phyloP scores from a whole-genome alignment of 208 protist species.

The Leptomonas seymouri region DNA sequence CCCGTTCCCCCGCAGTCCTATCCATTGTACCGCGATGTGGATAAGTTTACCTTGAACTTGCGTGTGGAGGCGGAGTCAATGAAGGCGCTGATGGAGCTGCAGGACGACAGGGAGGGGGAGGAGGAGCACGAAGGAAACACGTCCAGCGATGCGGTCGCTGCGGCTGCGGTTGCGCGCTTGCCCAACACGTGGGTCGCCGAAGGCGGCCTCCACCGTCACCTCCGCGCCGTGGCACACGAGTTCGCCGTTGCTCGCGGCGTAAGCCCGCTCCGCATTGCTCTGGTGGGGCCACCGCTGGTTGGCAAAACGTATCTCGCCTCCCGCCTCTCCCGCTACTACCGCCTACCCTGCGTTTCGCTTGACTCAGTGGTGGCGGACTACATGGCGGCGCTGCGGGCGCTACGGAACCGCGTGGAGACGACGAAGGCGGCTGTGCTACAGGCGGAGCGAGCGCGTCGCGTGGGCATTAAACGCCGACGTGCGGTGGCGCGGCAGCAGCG shows the following conservation, averaged over 20 bases:
- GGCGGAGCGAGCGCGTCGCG: slow-evolving; percentile 47
- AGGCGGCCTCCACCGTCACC: slow-evolving; percentile 75
- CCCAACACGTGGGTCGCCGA: slow-evolving; percentile 73
- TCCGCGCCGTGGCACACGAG: slow-evolving; percentile 71
- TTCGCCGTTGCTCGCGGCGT: slow-evolving; percentile 73
- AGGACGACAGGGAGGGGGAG: slow-evolving; percentile 49
- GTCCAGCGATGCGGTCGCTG: not conserved
- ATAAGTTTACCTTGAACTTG: slow-evolving; percentile 89
- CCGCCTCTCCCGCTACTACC: slow-evolving; percentile 76
- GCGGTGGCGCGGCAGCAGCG: slow-evolving; percentile 39
- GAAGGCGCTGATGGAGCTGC: slow-evolving; percentile 64
- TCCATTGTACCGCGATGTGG: slow-evolving; percentile 79
- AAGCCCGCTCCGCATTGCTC: slow-evolving; percentile 74
- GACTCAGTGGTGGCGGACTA: slow-evolving; percentile 57
- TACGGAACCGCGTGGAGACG: slow-evolving; percentile 33
- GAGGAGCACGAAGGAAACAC: not conserved
- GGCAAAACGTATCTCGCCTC: slow-evolving; percentile 83
- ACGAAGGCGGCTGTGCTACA: slow-evolving; percentile 33
- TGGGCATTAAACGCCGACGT: slow-evolving; percentile 64
- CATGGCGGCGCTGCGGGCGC: slow-evolving; percentile 42
- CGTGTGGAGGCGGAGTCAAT: slow-evolving; percentile 77
- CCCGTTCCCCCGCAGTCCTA: slow-evolving; percentile 58
- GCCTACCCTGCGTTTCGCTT: slow-evolving; percentile 54
- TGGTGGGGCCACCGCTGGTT: slow-evolving; percentile 89
- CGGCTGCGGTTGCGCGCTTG: slow-evolving; percentile 2